Evolutionary conservation across 169 alveolate genomes (phyloP), one percentile per base, ranked within the genome.

Genomic region (Amoebophrya sp.): DNA sequence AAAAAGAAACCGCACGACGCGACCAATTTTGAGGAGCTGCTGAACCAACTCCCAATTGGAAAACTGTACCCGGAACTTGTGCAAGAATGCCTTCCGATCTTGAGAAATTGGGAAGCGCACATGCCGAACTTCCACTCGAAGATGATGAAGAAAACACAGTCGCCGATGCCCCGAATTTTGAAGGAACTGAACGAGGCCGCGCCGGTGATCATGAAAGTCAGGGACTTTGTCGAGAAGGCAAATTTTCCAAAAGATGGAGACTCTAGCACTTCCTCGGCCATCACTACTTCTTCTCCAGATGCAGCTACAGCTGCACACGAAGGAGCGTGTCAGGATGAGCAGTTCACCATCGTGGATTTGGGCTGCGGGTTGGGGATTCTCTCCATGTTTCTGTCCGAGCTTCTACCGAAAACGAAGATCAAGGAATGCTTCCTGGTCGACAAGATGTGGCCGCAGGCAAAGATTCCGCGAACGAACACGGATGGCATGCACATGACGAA

Each of bases 171-270:
- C 10, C 83, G 83, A 25, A 25, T 66, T 2, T 3, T 66, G 32
- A 66, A 66, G 83, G 83, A 66, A 66, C 32, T 66, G 83, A 66
- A 66, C 35, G 83, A 66, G 18, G 83, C 83, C 38, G 83, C 83
- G 83, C 83, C 83, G 83, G 32, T 66, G 35, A 66, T 66, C 35
- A 3, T 7, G 35, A 7, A 25, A 1, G 83, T 66, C 29, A 0
- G 1, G 35, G 83, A 7, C 7, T 66, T 66, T 25, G 29, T 66
- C 10, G 32, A 66, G 83, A 66, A 66, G 18, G 83, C 83, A 7
- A 2, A 66, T 1, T 2, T 0, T 25, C 32, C 10, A 1, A 2
- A 18, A 66, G 12, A 2, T 7, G 83, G 32, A 66, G 39, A 7
- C 29, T n/a, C n/a, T n/a, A n/a, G n/a, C n/a, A n/a, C n/a, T n/a